These are phyloP conservation scores for Backusella mclennaniae DNA, from an alignment of 192 early-diverging fungal genomes.

Conservation along the genomic window DNA sequence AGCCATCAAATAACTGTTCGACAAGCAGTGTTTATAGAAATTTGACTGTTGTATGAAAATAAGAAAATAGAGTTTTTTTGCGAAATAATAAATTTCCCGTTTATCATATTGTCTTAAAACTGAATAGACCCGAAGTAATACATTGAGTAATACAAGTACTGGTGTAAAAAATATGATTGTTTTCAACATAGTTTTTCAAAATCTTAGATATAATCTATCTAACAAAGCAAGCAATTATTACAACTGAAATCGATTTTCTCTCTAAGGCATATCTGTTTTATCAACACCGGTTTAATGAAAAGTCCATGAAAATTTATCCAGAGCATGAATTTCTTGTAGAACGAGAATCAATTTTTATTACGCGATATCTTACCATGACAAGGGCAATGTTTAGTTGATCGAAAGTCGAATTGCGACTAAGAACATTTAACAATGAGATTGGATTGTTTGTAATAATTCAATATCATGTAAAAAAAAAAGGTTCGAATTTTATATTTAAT, in stretches of 20 bases:
- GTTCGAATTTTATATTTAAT: neutral
- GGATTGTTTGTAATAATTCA: neutral
- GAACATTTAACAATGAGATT: neutral
- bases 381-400: neutral
- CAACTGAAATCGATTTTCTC: neutral
- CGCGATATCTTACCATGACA: neutral
- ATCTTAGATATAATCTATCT: neutral
- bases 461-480: neutral
- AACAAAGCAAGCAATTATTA: neutral
- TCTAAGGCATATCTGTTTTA: neutral
- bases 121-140: neutral
- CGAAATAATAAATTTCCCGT: neutral
- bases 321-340: neutral
- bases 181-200: neutral
- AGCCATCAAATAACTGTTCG: neutral
- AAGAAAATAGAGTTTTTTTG: neutral
- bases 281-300: neutral
- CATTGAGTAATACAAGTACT: neutral
- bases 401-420: neutral
- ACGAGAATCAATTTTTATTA: neutral
- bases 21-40: neutral
- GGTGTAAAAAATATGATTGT: neutral
- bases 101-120: neutral
- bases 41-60: neutral
- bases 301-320: neutral